These are phyloP conservation scores for Penicillium waksmanii DNA, from an alignment of 495 filamentous ascomycete genomes.

Conservation along the genomic window DNA sequence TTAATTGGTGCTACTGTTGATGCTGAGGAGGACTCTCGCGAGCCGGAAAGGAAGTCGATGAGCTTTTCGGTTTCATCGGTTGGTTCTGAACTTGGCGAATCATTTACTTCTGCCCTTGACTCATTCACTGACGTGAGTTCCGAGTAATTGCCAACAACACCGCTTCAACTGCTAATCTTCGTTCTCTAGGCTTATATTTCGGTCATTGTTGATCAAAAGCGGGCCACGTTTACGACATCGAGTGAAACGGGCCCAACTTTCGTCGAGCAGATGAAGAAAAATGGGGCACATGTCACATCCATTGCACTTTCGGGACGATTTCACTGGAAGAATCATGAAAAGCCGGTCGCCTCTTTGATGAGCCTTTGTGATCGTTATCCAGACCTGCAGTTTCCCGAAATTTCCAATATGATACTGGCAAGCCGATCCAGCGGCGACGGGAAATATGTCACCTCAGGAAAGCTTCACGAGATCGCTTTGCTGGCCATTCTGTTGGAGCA, in stretches of 20 bases:
- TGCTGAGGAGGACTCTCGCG: slow-evolving; percentile 28
- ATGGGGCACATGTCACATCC: background rate
- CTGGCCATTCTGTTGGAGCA: slow-evolving; percentile 39
- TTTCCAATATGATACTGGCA: slow-evolving; percentile 24
- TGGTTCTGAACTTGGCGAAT: background rate
- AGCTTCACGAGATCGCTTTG: slow-evolving; percentile 33
- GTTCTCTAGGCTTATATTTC: slow-evolving; percentile 5
- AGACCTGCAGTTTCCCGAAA: slow-evolving; percentile 39
- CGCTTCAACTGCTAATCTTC: no score
- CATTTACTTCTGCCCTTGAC: background rate
- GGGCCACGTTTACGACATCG: slow-evolving; percentile 1
- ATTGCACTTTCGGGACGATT: slow-evolving; percentile 1
- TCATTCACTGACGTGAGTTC: background rate
- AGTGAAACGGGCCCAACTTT: background rate
- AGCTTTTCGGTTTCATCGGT: background rate
- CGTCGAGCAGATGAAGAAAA: slow-evolving; percentile 1
- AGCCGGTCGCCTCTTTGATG: background rate
- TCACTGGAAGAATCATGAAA: background rate
- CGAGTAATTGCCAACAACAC: no score
- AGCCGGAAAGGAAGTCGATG: background rate
- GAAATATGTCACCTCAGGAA: slow-evolving; percentile 17
- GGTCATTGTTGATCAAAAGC: slow-evolving; percentile 7
- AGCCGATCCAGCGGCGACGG: slow-evolving; percentile 1
- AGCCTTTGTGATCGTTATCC: slow-evolving; percentile 7
- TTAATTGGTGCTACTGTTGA: slow-evolving; percentile 39